phyloP scores from a whole-genome alignment of 768 basidiomycete species.

The Brasilioporus rufonigricans region DNA sequence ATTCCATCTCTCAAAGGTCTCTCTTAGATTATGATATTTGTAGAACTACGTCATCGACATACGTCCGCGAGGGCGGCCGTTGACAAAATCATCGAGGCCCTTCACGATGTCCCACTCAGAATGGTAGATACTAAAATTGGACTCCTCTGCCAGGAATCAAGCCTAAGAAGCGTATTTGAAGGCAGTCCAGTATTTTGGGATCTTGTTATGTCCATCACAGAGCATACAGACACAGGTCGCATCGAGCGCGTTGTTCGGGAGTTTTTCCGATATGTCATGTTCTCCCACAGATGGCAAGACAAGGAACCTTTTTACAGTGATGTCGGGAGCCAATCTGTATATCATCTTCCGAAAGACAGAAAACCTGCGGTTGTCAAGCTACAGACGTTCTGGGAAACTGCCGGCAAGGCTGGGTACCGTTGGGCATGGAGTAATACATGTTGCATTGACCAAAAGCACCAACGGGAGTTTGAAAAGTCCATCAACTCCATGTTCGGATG shows the following conservation, averaged over 20 bases:
- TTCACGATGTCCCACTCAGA: conserved; percentile 1
- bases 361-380: not conserved
- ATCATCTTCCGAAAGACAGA: not conserved
- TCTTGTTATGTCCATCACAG: not conserved
- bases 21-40: not conserved
- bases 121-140: conserved; percentile 11
- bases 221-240: not conserved
- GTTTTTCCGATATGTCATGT: conserved; percentile 12
- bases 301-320: conserved; percentile 4
- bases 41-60: not conserved
- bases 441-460: conserved; percentile 9
- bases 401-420: not conserved
- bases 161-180: not conserved
- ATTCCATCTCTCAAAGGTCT: not conserved
- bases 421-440: conserved; percentile 12
- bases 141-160: not conserved
- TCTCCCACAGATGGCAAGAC: conserved; percentile 15
- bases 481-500: conserved; percentile 11
- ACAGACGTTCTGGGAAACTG: conserved; percentile 1
- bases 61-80: not conserved
- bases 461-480: conserved; percentile 5
- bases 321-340: conserved; percentile 2
- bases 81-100: conserved; percentile 1
- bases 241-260: conserved; percentile 2
- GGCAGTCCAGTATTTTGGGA: not conserved